Evolutionary conservation across 2,329 filamentous ascomycete genomes (phyloP).

Genomic region (Cyphellophora attinorum): DNA sequence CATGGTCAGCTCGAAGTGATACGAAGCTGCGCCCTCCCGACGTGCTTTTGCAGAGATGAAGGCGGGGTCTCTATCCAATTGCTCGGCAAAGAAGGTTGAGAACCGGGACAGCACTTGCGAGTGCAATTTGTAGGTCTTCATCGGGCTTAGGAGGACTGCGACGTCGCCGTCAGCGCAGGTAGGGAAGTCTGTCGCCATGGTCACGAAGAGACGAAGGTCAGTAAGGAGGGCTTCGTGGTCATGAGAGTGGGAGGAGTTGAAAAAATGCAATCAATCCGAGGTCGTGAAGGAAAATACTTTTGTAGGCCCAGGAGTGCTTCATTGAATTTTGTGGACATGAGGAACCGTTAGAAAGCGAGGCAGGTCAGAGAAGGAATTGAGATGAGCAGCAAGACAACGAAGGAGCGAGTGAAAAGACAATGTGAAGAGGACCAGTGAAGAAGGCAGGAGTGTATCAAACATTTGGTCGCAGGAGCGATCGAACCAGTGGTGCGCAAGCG

Average conservation of each 20-base stretch:
- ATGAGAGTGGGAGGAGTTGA: too few species aligned
- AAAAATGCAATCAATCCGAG: too few species aligned
- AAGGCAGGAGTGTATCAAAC: too few species aligned
- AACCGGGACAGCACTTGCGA: constrained; percentile 19
- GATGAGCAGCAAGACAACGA: neutral
- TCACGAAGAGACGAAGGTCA: too few species aligned
- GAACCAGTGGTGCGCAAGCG: too few species aligned
- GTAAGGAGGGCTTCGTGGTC: too few species aligned
- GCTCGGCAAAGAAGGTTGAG: constrained; percentile 16
- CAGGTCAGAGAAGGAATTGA: neutral
- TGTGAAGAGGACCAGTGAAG: neutral
- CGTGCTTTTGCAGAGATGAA: constrained; percentile 21
- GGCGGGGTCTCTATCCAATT: constrained; percentile 17
- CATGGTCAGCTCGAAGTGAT: constrained; percentile 17
- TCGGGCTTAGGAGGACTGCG: constrained; percentile 25
- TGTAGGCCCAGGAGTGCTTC: too few species aligned
- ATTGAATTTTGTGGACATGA: too few species aligned
- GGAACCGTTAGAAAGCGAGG: constrained; percentile 1
- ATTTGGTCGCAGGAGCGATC: too few species aligned
- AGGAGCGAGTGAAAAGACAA: neutral
- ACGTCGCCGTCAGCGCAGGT: constrained; percentile 30
- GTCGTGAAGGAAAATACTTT: too few species aligned
- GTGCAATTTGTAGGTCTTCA: constrained; percentile 30
- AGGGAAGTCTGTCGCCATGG: constrained; percentile 22
- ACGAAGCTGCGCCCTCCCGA: constrained; percentile 17